These are phyloP conservation scores for Fusarium piperis DNA, from an alignment of 2,329 filamentous ascomycete species.

Conservation along the genomic window DNA sequence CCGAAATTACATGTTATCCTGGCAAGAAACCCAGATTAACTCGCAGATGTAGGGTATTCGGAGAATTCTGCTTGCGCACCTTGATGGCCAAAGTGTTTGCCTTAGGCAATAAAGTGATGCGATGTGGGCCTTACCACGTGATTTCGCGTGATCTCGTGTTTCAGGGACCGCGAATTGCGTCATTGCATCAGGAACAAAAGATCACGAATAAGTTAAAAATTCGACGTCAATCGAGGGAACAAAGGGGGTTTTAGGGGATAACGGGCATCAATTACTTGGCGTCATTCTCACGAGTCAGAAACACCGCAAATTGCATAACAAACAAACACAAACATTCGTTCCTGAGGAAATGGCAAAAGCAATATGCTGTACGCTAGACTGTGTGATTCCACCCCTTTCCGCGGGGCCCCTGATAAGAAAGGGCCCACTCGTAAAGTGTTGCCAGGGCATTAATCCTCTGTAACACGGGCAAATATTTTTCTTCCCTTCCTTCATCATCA, in stretches of 20 bases:
- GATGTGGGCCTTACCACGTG: not conserved
- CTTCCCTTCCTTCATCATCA: not conserved
- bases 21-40: not conserved
- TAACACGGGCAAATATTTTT: not conserved
- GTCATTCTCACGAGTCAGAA: not conserved
- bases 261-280: not conserved
- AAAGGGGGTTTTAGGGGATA: not conserved
- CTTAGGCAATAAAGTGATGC: not conserved
- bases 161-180: not conserved
- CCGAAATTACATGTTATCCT: not conserved
- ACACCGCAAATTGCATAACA: not conserved
- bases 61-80: not conserved
- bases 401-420: not conserved
- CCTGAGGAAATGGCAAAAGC: constrained; percentile 17
- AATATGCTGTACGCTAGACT: constrained; percentile 26
- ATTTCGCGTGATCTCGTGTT: constrained; percentile 1
- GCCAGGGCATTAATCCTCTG: not conserved
- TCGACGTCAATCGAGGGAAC: not conserved
- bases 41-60: not conserved
- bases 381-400: constrained; percentile 31
- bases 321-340: not conserved
- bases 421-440: constrained; percentile 27
- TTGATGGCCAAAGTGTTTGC: not conserved
- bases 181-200: not conserved
- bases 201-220: not conserved